Evolutionary conservation across 2,329 filamentous ascomycete species (phyloP), one percentile per base, ranked within the genome.

Genomic region (Tolypocladium ophioglossoides): DNA sequence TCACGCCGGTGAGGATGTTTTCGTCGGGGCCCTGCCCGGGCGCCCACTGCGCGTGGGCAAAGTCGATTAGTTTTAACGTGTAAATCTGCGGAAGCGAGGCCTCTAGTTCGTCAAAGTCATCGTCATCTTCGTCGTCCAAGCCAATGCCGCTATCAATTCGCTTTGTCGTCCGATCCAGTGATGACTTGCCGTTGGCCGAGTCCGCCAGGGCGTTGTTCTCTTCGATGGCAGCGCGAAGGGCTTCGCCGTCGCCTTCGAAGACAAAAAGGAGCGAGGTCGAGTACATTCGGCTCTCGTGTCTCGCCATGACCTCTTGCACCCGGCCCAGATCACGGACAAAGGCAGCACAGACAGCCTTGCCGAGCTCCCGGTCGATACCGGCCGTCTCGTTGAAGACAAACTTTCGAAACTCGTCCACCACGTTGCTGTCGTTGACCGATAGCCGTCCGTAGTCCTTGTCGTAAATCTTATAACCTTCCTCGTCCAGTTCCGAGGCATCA

Each of bases 61-160:
- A 99, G 69, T 99, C 94, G 62, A 99, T 99, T 58, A 99, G 78
- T 66, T 92, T 94, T 51, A 96, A 77, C 14, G 83, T 80, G 63
- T 86, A 89, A 46, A 95, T 81, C 62, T 85, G 85, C 0, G 86
- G 86, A 12, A 74, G 57, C 18, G 48, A 76, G 2, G 75, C 74
- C 1, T 74, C 69, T 1, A 68, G 66, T 0, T 72, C 70, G 40
- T 69, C 68, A 14, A 81, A 77, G 2, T 84, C 80, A 4, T 77
- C 77, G 2, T 78, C 66, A 27, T 70, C 70, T 30, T 72, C 68
- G 38, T 74, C 73, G 55, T 71, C 72, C 60, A 80, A 66, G 55
- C 65, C 76, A 59, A 82, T 81, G 58, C 78, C 79, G 53, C 78
- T 82, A 67, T 82, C 79, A 58, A 79, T 74, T 51, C 78, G 72